Conservation (phyloP, 352 stramenopile genomes). For the Hyaloperonospora arabidopsidis region DNA sequence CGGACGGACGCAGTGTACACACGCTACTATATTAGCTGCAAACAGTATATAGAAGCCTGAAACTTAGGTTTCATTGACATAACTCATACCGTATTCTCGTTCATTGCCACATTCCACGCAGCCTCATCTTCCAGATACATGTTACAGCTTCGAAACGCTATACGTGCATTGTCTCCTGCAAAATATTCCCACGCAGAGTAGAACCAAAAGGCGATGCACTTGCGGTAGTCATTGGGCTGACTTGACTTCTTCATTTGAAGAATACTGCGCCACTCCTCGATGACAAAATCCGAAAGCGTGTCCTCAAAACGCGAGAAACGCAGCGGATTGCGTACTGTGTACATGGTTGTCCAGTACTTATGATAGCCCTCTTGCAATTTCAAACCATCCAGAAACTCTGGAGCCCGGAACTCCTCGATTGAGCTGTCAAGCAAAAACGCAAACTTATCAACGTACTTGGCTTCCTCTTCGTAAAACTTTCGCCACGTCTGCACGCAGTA, state of each 20-base stretch:
- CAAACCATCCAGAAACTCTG: constrained; percentile 61
- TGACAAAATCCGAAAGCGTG: constrained; percentile 58
- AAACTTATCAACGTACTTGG: constrained; percentile 84
- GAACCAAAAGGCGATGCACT: constrained; percentile 84
- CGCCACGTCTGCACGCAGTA: constrained; percentile 55
- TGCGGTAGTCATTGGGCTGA: constrained; percentile 82
- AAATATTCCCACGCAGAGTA: constrained; percentile 82
- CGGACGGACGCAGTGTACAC: too few species aligned
- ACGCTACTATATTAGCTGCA: neutral
- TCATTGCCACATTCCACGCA: constrained; percentile 31
- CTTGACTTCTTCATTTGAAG: constrained; percentile 74
- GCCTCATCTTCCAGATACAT: constrained; percentile 78
- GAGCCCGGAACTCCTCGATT: constrained; percentile 56
- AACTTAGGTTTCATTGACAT: constrained; percentile 1
- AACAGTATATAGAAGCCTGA: constrained; percentile 7
- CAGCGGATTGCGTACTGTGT: constrained; percentile 66
- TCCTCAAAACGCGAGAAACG: constrained; percentile 67
- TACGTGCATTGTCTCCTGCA: constrained; percentile 59
- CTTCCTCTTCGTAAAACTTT: constrained; percentile 84
- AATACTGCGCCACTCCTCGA: constrained; percentile 70
- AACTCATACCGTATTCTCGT: constrained; percentile 24
- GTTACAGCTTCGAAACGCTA: constrained; percentile 75
- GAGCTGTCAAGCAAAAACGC: constrained; percentile 62
- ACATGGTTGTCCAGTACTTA: constrained; percentile 80
- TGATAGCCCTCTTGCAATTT: constrained; percentile 73